Evolutionary conservation across 2,329 filamentous ascomycete genomes (phyloP).

Genomic region (Curvularia hawaiiensis): DNA sequence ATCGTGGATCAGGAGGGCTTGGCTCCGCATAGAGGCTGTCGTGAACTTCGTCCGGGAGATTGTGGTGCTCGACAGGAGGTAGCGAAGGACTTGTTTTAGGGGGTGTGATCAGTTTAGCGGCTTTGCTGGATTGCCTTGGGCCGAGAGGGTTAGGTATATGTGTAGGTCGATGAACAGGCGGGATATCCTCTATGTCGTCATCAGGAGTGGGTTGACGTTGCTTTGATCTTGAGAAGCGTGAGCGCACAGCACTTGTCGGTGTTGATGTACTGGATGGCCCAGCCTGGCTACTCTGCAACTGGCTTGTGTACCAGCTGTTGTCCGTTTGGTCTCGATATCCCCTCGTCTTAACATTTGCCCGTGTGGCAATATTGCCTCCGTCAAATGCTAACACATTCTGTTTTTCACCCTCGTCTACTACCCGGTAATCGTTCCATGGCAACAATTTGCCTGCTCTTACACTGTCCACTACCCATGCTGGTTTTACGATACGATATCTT

Average conservation of each 20-base stretch:
- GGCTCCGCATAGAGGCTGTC: constrained; percentile 33
- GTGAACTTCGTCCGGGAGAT: constrained; percentile 21
- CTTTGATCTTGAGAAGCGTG: constrained; percentile 27
- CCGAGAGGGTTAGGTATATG: constrained; percentile 29
- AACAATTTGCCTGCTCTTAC: constrained; percentile 79
- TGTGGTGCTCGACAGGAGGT: constrained; percentile 12
- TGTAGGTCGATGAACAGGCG: constrained; percentile 42
- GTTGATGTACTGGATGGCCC: constrained; percentile 35
- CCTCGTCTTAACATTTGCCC: constrained; percentile 63
- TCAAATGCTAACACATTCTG: constrained; percentile 76
- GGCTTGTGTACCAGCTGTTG: constrained; percentile 79
- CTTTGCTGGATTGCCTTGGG: constrained; percentile 8
- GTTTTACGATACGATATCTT: constrained; percentile 90
- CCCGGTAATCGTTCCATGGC: constrained; percentile 83
- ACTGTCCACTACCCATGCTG: constrained; percentile 92
- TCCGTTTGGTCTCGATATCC: constrained; percentile 84
- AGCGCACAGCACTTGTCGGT: constrained; percentile 25
- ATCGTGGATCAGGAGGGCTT: constrained; percentile 16
- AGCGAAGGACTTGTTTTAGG: constrained; percentile 38
- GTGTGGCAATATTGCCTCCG: constrained; percentile 68
- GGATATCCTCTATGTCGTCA: constrained; percentile 36
- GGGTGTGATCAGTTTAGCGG: constrained; percentile 32
- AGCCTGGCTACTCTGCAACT: constrained; percentile 58
- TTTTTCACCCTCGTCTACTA: constrained; percentile 80
- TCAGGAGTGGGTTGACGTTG: constrained; percentile 33